Conservation (phyloP, 108 stramenopile genomes). For the Nitzschia palea region DNA sequence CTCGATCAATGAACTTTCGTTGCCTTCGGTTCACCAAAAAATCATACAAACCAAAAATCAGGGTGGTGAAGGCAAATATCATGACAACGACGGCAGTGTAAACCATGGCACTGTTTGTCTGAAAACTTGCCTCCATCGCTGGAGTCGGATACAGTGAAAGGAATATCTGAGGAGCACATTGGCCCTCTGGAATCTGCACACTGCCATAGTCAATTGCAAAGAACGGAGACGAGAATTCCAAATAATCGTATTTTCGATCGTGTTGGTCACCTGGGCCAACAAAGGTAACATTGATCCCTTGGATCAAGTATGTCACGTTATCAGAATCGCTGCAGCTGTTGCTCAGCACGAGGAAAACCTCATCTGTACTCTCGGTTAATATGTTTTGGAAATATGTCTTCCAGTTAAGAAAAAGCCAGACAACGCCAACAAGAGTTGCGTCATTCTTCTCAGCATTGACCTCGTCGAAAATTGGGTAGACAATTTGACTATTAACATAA, state of each 20-base stretch:
- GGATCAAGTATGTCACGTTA: neutral
- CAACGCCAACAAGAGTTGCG: neutral
- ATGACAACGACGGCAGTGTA: neutral
- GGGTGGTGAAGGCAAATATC: constrained; percentile 1
- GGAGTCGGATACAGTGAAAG: constrained; percentile 3
- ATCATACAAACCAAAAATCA: constrained; percentile 2
- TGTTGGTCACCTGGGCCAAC: constrained; percentile 1
- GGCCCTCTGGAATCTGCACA: neutral
- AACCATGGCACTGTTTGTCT: neutral
- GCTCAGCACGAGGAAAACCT: neutral
- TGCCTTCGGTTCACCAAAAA: constrained; percentile 12
- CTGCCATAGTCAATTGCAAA: neutral
- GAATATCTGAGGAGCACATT: neutral
- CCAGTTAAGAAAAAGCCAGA: neutral
- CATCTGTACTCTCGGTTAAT: neutral
- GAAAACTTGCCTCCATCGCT: neutral
- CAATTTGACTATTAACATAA: too few species aligned
- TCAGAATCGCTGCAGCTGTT: neutral
- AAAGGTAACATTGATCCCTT: constrained; percentile 3
- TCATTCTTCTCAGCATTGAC: too few species aligned
- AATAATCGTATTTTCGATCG: constrained; percentile 2
- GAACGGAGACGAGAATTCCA: neutral
- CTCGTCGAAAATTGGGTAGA: too few species aligned
- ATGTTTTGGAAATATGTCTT: neutral
- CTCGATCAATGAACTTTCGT: constrained; percentile 9